Conservation (phyloP, 106 monocot genomes). For the Cymbidium sinense region DNA sequence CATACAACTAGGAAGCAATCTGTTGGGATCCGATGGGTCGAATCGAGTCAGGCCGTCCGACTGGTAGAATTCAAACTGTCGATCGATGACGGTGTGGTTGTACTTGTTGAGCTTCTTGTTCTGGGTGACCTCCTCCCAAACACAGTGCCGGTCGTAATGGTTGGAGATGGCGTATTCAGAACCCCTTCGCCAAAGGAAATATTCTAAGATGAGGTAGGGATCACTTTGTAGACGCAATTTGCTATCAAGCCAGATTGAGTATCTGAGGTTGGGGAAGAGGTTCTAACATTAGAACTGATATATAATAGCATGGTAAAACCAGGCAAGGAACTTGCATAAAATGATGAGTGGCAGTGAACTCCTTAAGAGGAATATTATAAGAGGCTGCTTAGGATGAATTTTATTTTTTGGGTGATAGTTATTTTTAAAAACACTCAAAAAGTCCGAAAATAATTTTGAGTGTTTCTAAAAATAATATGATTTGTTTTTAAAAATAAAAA, state of each 20-base stretch:
- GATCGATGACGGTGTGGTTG: constrained; percentile 69
- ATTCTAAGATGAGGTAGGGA: constrained; percentile 80
- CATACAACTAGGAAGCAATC: constrained; percentile 87
- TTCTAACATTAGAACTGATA: neutral
- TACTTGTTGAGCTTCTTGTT: constrained; percentile 87
- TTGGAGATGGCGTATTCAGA: constrained; percentile 90
- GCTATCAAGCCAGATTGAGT: constrained; percentile 95
- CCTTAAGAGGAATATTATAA: too few relatives aligned
- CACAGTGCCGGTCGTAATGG: constrained; percentile 88
- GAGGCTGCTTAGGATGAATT: too few relatives aligned
- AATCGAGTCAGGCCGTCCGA: constrained; percentile 80
- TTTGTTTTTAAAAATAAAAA: too few relatives aligned
- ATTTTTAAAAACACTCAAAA: too few relatives aligned
- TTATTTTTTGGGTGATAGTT: too few relatives aligned
- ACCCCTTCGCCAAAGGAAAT: constrained; percentile 81
- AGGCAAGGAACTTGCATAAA: neutral
- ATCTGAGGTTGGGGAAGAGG: constrained; percentile 32
- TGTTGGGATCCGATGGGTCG: constrained; percentile 68
- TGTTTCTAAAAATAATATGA: too few relatives aligned
- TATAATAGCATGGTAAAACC: neutral
- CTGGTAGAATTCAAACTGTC: constrained; percentile 81
- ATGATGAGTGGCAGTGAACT: too few relatives aligned
- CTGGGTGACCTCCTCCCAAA: constrained; percentile 87
- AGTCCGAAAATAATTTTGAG: too few relatives aligned
- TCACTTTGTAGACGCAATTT: constrained; percentile 77